Evolutionary conservation across 768 basidiomycete species (phyloP), one percentile per base, ranked within the genome.

Genomic region (Pleurotus giganteus): DNA sequence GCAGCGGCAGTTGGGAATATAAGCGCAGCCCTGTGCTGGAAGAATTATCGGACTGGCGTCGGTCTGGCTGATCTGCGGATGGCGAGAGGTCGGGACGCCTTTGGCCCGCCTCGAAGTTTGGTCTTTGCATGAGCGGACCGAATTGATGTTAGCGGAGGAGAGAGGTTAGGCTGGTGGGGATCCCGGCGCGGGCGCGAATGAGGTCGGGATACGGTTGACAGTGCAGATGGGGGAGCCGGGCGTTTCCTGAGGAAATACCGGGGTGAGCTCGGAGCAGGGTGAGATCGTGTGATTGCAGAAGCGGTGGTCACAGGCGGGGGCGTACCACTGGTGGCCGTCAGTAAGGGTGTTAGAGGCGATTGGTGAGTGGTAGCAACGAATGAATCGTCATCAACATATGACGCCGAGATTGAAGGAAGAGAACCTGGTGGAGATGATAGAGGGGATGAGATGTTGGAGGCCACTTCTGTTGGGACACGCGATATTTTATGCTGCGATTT

Each of bases 181-280:
- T 58, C 60, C 36, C 49, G 54, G 17, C 58, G 54, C 17, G 54
- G 47, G 42, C 59, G 61, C 51, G 61, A 44, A 36, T 58, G 56
- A 47, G 57, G 49, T 32, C 53, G 54, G 37, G 61, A 63, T n/a
- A 55, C 52, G 7, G 66, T 59, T 53, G 61, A 58, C 32, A 52
- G 46, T 24, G 65, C 54, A 2, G 63, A 57, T 17, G 58, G 42
- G 15, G 63, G 60, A 27, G 64, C 56, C 39, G 65, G 58, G 12
- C 72, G 68, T 53, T 65, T 73, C 29, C 73, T 70, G 37, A 75
- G 59, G 52, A 69, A 57, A 47, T 72, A 75, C 37, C 69, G 71
- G 17, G 59, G 59, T 24, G 55, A 53, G 8, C 55, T 56, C 23
- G 64, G 58, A 36, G 51, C 47, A 23, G 60, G 58, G 19, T 32